Evolutionary conservation across 2,329 filamentous ascomycete species (phyloP), one percentile per base, ranked within the genome.

Genomic region (Arthrobotrys iridis): DNA sequence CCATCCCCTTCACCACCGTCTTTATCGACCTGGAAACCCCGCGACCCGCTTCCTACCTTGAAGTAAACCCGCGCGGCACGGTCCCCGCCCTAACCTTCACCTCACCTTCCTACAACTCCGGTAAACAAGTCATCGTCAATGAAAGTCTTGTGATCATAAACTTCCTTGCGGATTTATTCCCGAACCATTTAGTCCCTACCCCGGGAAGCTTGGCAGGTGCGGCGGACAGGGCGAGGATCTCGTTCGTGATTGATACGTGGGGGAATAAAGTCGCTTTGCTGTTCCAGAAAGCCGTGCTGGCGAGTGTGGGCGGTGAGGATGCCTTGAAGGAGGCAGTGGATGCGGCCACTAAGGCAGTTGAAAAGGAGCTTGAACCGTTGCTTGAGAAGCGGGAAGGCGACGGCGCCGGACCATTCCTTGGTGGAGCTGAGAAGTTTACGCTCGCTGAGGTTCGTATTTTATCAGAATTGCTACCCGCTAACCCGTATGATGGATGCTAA

Each of bases 351-450:
- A 84, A 83, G 0, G 84, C 83, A 0, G 82, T 91, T 0, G 84
- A 85, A 62, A 92, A 90, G 83, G 91, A 94, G 79, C 83, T 95
- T 65, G 92, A 93, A 82, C 91, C 91, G 0, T 82, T 92, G 37
- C 83, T 96, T 24, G 80, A 81, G 1, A 83, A 85, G 62, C 18
- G 35, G 24, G 60, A 41, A 1, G 41, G 59, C 10, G 85, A 59
- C 7, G 68, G 60, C 0, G 85, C 85, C 0, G 83, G 80, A 1
- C 89, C 89, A 0, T 91, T 88, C 81, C 91, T 90, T 80, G 87
- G 87, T 1, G 89, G 89, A 0, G 87, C 85, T 59, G 83, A 86
- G 18, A 87, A 83, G 80, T 80, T 93, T 41, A 94, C 91, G 0
- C 82, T 93, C 35, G 92, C 89, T 8, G 92, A 95, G 87, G 91